Conservation (phyloP, 2,329 filamentous ascomycete species). For the Colletotrichum theobromicola region DNA sequence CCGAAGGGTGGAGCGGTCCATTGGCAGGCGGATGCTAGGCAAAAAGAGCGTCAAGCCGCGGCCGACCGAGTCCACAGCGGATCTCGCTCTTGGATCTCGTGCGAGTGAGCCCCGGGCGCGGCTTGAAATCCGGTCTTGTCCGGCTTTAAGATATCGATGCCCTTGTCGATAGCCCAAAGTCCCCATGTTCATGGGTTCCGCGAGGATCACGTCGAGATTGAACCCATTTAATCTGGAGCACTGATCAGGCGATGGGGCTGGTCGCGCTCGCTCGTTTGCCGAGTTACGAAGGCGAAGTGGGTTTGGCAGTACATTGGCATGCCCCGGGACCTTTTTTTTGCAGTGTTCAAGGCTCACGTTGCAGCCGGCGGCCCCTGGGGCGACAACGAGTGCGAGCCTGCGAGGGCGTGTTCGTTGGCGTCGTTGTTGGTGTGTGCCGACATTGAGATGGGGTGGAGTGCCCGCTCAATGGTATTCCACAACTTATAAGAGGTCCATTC, state of each 20-base stretch:
- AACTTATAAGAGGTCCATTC: constrained; percentile 5
- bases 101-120: constrained; percentile 17
- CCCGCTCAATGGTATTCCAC: not conserved
- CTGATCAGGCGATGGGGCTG: constrained; percentile 18
- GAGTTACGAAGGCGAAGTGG: constrained; percentile 18
- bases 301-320: not conserved
- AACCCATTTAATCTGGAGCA: constrained; percentile 10
- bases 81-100: constrained; percentile 18
- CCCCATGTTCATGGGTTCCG: not conserved
- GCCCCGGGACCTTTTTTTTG: not conserved
- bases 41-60: constrained; percentile 17
- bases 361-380: not conserved
- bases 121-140: constrained; percentile 16
- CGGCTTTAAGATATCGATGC: constrained; percentile 7
- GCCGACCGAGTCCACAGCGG: constrained; percentile 14
- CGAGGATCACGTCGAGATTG: constrained; percentile 8
- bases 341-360: not conserved
- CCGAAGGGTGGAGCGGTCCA: constrained; percentile 18
- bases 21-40: constrained; percentile 17
- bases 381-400: not conserved
- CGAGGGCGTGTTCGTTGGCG: not conserved
- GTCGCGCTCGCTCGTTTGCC: constrained; percentile 17
- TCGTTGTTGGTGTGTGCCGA: not conserved
- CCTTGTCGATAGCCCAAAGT: not conserved
- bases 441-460: not conserved